Evolutionary conservation across 805 yeast genomes (phyloP).

Genomic region (Myxozyma monticola): DNA sequence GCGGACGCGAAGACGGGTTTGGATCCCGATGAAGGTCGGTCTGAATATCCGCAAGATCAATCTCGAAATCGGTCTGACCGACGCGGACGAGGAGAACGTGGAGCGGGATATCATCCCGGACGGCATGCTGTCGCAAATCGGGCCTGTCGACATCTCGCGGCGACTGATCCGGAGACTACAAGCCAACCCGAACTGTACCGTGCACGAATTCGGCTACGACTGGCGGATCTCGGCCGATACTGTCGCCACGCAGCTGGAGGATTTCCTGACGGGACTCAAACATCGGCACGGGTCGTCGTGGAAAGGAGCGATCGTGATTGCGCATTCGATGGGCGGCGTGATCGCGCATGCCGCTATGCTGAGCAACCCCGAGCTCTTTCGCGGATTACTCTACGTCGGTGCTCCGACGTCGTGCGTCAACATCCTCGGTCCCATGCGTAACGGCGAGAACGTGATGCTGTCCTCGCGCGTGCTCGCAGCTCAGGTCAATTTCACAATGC

Average conservation of each 20-base stretch:
- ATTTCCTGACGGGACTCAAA: slow-evolving; percentile 51
- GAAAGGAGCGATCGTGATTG: slow-evolving; percentile 67
- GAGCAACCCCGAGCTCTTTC: slow-evolving; percentile 61
- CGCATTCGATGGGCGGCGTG: slow-evolving; percentile 95
- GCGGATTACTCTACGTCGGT: slow-evolving; percentile 80
- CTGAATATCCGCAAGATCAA: slow-evolving; percentile 69
- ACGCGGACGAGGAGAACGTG: slow-evolving; percentile 60
- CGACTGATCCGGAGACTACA: slow-evolving; percentile 56
- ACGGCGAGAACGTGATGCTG: slow-evolving; percentile 76
- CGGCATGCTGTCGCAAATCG: slow-evolving; percentile 77
- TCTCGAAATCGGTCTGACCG: slow-evolving; percentile 69
- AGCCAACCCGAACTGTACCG: slow-evolving; percentile 49
- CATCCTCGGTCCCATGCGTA: slow-evolving; percentile 80
- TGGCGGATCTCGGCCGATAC: slow-evolving; percentile 78
- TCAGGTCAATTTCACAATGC: slow-evolving; percentile 84
- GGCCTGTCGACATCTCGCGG: slow-evolving; percentile 79
- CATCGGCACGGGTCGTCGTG: slow-evolving; percentile 43
- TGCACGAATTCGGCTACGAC: slow-evolving; percentile 85
- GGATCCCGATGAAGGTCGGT: slow-evolving; percentile 89
- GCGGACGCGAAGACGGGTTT: slow-evolving; percentile 62
- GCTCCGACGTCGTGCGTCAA: slow-evolving; percentile 82
- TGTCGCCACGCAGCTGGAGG: slow-evolving; percentile 51
- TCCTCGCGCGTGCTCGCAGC: slow-evolving; percentile 73
- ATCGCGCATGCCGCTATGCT: slow-evolving; percentile 79
- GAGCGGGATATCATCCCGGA: slow-evolving; percentile 65